These are phyloP conservation scores for Tephrocybe rancida DNA, from an alignment of 768 basidiomycete species.

Conservation along the genomic window DNA sequence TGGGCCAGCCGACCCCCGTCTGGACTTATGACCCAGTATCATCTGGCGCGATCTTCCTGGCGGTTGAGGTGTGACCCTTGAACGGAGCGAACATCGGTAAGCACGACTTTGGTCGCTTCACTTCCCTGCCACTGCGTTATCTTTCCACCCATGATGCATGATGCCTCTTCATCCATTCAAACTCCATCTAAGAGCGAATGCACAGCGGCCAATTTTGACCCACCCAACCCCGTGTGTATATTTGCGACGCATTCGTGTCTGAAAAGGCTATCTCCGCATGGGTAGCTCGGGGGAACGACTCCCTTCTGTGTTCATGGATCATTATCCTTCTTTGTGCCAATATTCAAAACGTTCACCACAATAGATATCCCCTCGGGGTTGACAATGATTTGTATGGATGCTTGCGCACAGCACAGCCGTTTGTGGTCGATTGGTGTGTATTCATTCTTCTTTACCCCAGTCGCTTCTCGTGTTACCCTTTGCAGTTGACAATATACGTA, in stretches of 20 bases:
- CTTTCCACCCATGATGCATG: background rate
- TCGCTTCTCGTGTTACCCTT: background rate
- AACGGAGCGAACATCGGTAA: background rate
- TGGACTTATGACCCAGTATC: background rate
- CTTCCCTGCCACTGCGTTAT: slow-evolving; percentile 1
- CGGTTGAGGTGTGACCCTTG: background rate
- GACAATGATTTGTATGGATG: background rate
- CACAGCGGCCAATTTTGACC: slow-evolving; percentile 1
- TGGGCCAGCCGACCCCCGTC: too few relatives aligned
- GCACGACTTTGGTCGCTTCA: background rate
- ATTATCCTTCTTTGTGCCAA: background rate
- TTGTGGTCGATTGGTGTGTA: background rate
- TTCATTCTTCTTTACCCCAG: background rate
- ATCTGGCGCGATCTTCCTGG: background rate
- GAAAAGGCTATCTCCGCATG: slow-evolving; percentile 10
- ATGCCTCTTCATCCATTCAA: background rate
- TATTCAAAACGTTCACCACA: background rate
- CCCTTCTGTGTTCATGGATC: background rate
- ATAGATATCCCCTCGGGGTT: background rate
- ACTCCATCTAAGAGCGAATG: background rate
- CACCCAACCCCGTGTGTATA: slow-evolving; percentile 10
- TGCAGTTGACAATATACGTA: background rate
- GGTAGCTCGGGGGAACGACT: slow-evolving; percentile 1
- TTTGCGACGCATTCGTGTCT: background rate
- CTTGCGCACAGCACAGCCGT: background rate